Percentiles rank a stretch among this genome's conserved stretches.
Evolutionary conservation across 768 basidiomycete genomes (phyloP).

Genomic region (Russula virescens): DNA sequence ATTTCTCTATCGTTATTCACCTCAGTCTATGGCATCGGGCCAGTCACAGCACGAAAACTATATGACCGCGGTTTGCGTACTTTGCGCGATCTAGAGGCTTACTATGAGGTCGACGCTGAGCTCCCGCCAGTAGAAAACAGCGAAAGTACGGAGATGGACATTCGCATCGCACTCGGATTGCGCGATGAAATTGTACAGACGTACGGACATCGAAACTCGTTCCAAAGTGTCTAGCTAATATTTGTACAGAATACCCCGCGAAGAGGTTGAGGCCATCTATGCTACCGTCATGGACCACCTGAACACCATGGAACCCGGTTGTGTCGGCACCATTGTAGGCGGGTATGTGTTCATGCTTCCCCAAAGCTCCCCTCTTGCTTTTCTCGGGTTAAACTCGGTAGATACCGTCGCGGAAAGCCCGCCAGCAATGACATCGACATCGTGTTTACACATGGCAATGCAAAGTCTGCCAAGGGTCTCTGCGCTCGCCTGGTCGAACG

Average conservation of each 20-base stretch:
- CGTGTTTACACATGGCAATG: constrained; percentile 70
- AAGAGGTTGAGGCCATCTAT: constrained; percentile 78
- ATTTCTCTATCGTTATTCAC: constrained; percentile 51
- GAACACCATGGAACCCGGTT: constrained; percentile 55
- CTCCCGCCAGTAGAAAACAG: constrained; percentile 21
- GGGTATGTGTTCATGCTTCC: constrained; percentile 49
- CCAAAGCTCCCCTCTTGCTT: not conserved
- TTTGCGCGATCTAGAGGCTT: constrained; percentile 60
- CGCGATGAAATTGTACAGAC: constrained; percentile 49
- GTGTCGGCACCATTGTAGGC: constrained; percentile 70
- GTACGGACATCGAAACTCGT: constrained; percentile 29
- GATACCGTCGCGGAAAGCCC: constrained; percentile 79
- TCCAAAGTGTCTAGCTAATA: not conserved
- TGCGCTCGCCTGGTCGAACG: constrained; percentile 52
- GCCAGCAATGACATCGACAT: constrained; percentile 87
- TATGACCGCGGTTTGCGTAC: constrained; percentile 63
- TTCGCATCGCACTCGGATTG: constrained; percentile 56
- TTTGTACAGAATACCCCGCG: constrained; percentile 55
- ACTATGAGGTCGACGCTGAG: constrained; percentile 45
- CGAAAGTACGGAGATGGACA: constrained; percentile 27
- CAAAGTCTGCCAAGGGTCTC: constrained; percentile 51
- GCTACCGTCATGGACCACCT: constrained; percentile 61
- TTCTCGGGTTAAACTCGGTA: constrained; percentile 28
- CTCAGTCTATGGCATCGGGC: constrained; percentile 68
- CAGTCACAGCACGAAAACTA: constrained; percentile 58